Base-by-base conservation (phyloP, 164 flowering plant species). In the Buxus sempervirens region DNA sequence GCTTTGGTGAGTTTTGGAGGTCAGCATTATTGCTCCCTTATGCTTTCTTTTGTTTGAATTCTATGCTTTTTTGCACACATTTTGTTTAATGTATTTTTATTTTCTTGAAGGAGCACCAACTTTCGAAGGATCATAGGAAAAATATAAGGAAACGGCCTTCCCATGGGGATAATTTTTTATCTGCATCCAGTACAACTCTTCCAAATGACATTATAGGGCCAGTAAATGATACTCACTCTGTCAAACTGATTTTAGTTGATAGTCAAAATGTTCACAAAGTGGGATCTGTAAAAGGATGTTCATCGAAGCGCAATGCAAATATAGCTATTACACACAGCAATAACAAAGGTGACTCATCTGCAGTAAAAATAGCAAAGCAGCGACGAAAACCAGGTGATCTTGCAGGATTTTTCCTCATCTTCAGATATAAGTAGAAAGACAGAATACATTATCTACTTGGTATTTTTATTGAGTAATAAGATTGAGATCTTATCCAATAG, bases 61-160 rank as follows among this genome's bases (percentile, higher is more conserved):
- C 65, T 69, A 32, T 58, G 56, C 9, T 45, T 5, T 63, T 64
- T 23, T 32, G 53, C 26, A 54, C 60, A 28, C 66, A 63, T 65
- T 77, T 66, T 55, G 70, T 77, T 69, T 68, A 26, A 24, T n/a
- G 61, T 21, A 45, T 68, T 63, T 71, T 25, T 62, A 25, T 79
- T 71, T 54, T 56, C 61, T 36, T 86, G 86, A 76, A 96, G 99
- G 99, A 88, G 73, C 88, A 86, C 73, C 99, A 96, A 87, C 97
- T 96, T 23, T 70, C 89, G 82, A 96, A 88, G 75, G 99, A 93
- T 75, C 85, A 91, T 58, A 90, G 82, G 77, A 96, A 88, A 84
- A 84, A 75, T 70, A 80, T 73, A 62, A 87, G 78, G 75, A 90
- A 74, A 67, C 80, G 86, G 51, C 78, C 83, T 68, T 75, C 81